These are phyloP conservation scores for Eimeria tenella DNA, from an alignment of 169 alveolate species.

Conservation along the genomic window DNA sequence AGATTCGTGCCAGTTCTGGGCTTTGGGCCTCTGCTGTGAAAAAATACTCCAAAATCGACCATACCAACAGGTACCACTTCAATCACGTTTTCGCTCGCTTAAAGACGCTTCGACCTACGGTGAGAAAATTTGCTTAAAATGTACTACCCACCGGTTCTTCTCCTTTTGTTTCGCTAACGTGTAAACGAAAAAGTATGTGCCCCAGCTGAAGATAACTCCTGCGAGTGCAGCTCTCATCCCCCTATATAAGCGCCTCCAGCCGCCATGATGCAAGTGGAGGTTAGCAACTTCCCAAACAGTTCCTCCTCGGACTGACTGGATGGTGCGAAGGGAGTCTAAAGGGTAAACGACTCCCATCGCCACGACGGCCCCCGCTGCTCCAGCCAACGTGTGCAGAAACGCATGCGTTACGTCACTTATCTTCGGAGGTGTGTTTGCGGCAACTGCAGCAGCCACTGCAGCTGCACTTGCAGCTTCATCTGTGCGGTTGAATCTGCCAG, in stretches of 20 bases:
- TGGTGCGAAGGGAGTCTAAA: slow-evolving; percentile 74
- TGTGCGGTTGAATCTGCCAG: slow-evolving; percentile 21
- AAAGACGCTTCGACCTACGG: background rate
- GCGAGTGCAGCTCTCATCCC: slow-evolving; percentile 76
- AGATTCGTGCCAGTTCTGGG: slow-evolving; percentile 59
- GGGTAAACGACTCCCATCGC: slow-evolving; percentile 78
- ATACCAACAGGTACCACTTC: background rate
- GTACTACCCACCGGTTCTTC: slow-evolving; percentile 49
- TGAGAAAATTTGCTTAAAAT: background rate
- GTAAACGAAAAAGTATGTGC: slow-evolving; percentile 77
- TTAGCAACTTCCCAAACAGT: slow-evolving; percentile 51
- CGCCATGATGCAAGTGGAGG: slow-evolving; percentile 63
- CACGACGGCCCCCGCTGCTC: slow-evolving; percentile 77
- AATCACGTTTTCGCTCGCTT: background rate
- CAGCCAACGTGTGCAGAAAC: slow-evolving; percentile 74
- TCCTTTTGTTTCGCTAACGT: slow-evolving; percentile 57
- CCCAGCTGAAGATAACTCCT: slow-evolving; percentile 80
- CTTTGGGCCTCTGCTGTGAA: slow-evolving; percentile 51
- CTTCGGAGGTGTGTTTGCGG: slow-evolving; percentile 47
- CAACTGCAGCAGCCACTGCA: slow-evolving; percentile 68
- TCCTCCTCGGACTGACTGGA: slow-evolving; percentile 73
- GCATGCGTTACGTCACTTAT: slow-evolving; percentile 72
- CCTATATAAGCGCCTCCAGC: slow-evolving; percentile 73
- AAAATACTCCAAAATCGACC: background rate
- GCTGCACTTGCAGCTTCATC: slow-evolving; percentile 68